Conservation (phyloP, 169 alveolate genomes). For the Cryptosporidium muris region DNA sequence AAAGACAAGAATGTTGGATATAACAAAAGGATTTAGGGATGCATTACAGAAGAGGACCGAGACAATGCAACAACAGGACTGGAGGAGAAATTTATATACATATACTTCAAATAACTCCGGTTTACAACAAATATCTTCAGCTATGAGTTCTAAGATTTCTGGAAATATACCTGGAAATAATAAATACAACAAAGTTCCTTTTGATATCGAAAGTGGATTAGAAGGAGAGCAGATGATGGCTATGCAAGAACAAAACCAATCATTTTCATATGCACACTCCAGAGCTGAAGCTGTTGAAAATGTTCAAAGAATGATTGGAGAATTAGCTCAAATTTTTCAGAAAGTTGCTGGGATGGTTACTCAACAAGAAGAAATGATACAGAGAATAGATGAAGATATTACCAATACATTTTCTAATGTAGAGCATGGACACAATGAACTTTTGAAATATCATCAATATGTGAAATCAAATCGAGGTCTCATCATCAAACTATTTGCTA, state of each 20-base stretch:
- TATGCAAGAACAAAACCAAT: conserved; percentile 50
- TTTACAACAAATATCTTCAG: neutral
- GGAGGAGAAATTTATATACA: conserved; percentile 67
- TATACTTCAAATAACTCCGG: conserved; percentile 32
- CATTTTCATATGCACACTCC: conserved; percentile 57
- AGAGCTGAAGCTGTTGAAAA: conserved; percentile 77
- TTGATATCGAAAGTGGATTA: conserved; percentile 67
- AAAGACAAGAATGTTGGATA: conserved; percentile 72
- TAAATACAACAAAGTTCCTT: conserved; percentile 42
- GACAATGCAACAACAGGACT: conserved; percentile 71
- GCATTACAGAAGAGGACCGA: conserved; percentile 72
- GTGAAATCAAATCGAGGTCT: conserved; percentile 73
- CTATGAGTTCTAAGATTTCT: conserved; percentile 11
- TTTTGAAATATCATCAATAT: conserved; percentile 69
- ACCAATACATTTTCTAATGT: conserved; percentile 43
- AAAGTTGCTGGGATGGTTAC: conserved; percentile 76
- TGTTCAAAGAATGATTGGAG: conserved; percentile 76
- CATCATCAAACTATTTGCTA: conserved; percentile 69
- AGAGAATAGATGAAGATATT: conserved; percentile 69
- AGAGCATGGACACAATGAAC: conserved; percentile 73
- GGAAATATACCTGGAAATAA: conserved; percentile 17
- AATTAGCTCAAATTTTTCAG: conserved; percentile 74
- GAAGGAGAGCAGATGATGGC: conserved; percentile 23
- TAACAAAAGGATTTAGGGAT: conserved; percentile 74
- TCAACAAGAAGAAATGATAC: conserved; percentile 77